These are phyloP conservation scores for Naganishia vishniacii DNA, from an alignment of 768 basidiomycete genomes.

Conservation along the genomic window DNA sequence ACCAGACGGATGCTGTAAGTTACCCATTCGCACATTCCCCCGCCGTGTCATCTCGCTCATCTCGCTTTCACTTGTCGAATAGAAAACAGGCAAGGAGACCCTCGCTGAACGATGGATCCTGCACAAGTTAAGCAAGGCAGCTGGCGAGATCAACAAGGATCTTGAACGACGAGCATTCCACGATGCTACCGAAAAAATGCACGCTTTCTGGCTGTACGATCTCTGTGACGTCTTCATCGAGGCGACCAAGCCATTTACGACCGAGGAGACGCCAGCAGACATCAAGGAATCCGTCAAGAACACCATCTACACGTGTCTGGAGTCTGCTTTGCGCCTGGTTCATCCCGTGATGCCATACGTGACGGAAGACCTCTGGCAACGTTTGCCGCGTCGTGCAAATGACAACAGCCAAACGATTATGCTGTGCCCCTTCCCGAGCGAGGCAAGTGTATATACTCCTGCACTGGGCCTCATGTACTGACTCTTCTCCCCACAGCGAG, in stretches of 20 bases:
- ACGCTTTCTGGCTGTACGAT: constrained; percentile 98
- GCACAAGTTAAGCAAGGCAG: constrained; percentile 82
- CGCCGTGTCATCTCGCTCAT: not conserved
- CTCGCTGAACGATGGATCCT: constrained; percentile 93
- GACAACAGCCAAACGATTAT: constrained; percentile 83
- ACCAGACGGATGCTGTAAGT: constrained; percentile 62
- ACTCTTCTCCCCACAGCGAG: constrained; percentile 7
- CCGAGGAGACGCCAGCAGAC: constrained; percentile 58
- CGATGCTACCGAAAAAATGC: constrained; percentile 71
- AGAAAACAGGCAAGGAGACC: constrained; percentile 85
- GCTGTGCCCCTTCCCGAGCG: constrained; percentile 74
- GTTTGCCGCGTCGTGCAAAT: constrained; percentile 75
- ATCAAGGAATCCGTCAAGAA: constrained; percentile 81
- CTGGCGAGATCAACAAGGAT: constrained; percentile 66
- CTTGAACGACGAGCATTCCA: constrained; percentile 84
- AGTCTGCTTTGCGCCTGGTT: constrained; percentile 77
- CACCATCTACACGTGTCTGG: constrained; percentile 90
- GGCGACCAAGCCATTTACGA: constrained; percentile 97
- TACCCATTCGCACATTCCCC: not conserved
- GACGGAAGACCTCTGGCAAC: constrained; percentile 97
- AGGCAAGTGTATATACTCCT: constrained; percentile 55
- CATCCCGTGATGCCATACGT: constrained; percentile 99
- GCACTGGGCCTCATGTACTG: constrained; percentile 7
- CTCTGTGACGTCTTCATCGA: constrained; percentile 99
- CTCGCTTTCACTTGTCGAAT: not conserved